Evolutionary conservation across 2,329 filamentous ascomycete species (phyloP).

Genomic region (Lecanosticta acicola): DNA sequence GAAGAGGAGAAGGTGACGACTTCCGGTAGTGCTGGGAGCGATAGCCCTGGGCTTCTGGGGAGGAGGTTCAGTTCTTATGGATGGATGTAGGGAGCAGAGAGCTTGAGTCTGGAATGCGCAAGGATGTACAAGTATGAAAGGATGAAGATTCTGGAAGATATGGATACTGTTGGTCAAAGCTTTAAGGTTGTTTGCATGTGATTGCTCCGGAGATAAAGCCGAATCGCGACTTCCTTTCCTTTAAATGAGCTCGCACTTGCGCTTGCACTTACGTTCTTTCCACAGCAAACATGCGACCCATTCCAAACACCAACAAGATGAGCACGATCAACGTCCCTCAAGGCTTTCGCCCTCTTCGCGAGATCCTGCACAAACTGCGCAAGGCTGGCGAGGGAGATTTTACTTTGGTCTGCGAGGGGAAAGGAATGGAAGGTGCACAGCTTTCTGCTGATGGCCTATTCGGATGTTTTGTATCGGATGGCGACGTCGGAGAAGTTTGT

Average conservation of each 20-base stretch:
- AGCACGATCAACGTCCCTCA: not conserved
- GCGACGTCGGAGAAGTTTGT: not conserved
- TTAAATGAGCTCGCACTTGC: not conserved
- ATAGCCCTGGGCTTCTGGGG: not conserved
- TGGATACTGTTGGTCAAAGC: too few species aligned
- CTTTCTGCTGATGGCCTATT: not conserved
- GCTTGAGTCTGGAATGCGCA: not conserved
- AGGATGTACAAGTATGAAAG: too few species aligned
- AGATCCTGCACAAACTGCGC: not conserved
- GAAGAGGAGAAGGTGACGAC: conserved; percentile 2
- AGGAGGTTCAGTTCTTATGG: conserved; percentile 10
- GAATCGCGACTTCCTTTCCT: not conserved
- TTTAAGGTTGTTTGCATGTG: not conserved
- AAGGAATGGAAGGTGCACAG: conserved; percentile 7
- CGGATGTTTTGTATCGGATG: conserved; percentile 1
- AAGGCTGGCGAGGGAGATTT: not conserved
- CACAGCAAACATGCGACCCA: not conserved
- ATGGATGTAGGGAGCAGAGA: conserved; percentile 6
- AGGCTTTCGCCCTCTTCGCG: not conserved
- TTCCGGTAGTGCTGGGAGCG: conserved; percentile 3
- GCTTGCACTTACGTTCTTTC: not conserved
- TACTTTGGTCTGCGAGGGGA: not conserved
- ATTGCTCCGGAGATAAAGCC: not conserved
- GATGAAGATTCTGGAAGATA: too few species aligned
- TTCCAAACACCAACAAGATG: not conserved